Evolutionary conservation across 2,329 filamentous ascomycete genomes (phyloP).

Genomic region (Aspergillus awamori): DNA sequence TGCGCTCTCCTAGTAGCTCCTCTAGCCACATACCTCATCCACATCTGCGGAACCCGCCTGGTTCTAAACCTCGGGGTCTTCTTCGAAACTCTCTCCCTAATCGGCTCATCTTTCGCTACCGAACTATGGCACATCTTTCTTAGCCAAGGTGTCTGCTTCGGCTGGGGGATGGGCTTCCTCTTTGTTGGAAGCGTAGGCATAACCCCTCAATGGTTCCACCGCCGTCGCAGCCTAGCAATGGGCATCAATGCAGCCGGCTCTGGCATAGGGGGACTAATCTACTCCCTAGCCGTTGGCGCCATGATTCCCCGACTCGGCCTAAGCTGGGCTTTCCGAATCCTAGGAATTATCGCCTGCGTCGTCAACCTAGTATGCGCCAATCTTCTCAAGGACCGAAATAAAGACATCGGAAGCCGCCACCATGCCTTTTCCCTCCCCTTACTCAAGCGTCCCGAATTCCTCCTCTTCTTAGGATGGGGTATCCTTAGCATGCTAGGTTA

Average conservation of each 20-base stretch:
- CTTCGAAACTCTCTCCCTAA: slow-evolving; percentile 58
- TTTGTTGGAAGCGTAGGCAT: slow-evolving; percentile 61
- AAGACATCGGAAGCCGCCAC: slow-evolving; percentile 56
- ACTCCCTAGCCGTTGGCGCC: slow-evolving; percentile 60
- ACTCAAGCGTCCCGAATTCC: slow-evolving; percentile 58
- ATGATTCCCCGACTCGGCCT: slow-evolving; percentile 61
- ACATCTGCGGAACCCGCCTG: slow-evolving; percentile 55
- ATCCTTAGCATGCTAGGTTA: slow-evolving; percentile 67
- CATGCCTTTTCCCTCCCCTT: slow-evolving; percentile 57
- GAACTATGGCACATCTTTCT: slow-evolving; percentile 64
- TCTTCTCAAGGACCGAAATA: slow-evolving; percentile 61
- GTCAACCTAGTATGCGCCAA: slow-evolving; percentile 58
- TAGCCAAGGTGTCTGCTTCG: slow-evolving; percentile 63
- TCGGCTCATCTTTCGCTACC: slow-evolving; percentile 59
- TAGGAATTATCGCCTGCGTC: slow-evolving; percentile 58
- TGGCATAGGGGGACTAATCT: slow-evolving; percentile 62
- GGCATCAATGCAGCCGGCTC: slow-evolving; percentile 62
- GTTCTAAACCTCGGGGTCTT: slow-evolving; percentile 60
- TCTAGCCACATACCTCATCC: slow-evolving; percentile 57
- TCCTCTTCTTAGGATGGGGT: slow-evolving; percentile 62
- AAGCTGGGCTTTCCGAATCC: slow-evolving; percentile 63
- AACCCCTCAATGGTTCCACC: slow-evolving; percentile 65
- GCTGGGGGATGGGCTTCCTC: slow-evolving; percentile 64
- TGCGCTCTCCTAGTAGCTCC: slow-evolving; percentile 61
- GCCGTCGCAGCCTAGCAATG: slow-evolving; percentile 60